Conservation (phyloP, 768 basidiomycete genomes). For the Krasilnikovozyma curviuscula region DNA sequence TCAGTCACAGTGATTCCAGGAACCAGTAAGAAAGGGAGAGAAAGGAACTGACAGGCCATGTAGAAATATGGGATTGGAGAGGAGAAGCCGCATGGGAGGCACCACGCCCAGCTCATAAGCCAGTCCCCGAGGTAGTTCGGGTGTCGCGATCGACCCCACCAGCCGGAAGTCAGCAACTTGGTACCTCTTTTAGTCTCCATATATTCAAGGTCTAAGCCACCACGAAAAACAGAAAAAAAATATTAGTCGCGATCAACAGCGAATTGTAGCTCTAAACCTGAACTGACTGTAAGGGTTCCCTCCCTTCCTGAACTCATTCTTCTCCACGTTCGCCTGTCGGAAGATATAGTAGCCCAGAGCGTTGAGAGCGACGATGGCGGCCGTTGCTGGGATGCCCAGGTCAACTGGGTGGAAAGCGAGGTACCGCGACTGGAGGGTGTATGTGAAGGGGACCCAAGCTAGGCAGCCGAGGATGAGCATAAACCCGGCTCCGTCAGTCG, state of each 20-base stretch:
- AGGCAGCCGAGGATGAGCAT: constrained; percentile 92
- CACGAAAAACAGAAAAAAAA: background rate
- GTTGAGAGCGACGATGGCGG: constrained; percentile 45
- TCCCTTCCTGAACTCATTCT: constrained; percentile 87
- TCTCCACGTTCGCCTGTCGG: constrained; percentile 69
- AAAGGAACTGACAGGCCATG: too few species aligned
- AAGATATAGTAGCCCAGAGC: constrained; percentile 76
- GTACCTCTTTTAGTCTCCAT: constrained; percentile 69
- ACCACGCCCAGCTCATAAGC: constrained; percentile 60
- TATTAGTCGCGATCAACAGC: background rate
- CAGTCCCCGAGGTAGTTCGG: constrained; percentile 32
- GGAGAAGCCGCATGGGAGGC: constrained; percentile 69
- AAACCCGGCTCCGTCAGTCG: constrained; percentile 92
- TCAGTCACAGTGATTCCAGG: too few species aligned
- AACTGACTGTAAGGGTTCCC: constrained; percentile 72
- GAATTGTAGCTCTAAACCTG: background rate
- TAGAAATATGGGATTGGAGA: constrained; percentile 96
- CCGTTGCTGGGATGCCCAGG: constrained; percentile 43
- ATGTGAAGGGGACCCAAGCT: constrained; percentile 83
- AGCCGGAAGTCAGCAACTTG: constrained; percentile 80
- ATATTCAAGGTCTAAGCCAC: constrained; percentile 44
- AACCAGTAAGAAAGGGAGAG: too few species aligned
- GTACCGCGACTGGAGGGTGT: constrained; percentile 82
- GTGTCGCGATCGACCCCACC: constrained; percentile 91
- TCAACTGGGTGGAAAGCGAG: constrained; percentile 74